These are phyloP conservation scores for Cryphonectria parasitica DNA, from an alignment of 2,329 filamentous ascomycete species.

Conservation along the genomic window DNA sequence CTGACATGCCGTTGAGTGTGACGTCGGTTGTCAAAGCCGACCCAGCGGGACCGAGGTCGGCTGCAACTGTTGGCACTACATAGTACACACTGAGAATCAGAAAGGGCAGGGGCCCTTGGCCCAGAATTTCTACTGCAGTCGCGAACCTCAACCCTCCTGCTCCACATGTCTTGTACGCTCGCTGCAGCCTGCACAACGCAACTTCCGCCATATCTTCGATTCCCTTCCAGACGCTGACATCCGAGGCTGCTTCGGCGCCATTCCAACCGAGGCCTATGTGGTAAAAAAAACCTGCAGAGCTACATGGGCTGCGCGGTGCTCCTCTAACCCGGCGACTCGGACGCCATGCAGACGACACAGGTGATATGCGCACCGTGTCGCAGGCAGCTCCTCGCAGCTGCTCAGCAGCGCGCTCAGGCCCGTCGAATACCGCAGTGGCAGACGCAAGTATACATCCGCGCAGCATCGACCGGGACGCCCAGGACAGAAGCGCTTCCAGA, in stretches of 20 bases:
- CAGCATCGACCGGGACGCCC: slow-evolving; percentile 7
- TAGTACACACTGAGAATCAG: not conserved
- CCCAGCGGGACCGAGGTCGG: not conserved
- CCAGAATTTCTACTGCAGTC: slow-evolving; percentile 1
- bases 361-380: slow-evolving; percentile 21
- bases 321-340: not conserved
- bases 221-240: not conserved
- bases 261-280: not conserved
- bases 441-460: slow-evolving; percentile 6
- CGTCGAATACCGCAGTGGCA: slow-evolving; percentile 21
- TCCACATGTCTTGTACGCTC: not conserved
- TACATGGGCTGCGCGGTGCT: slow-evolving; percentile 2
- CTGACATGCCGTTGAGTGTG: not conserved
- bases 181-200: not conserved
- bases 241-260: not conserved
- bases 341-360: slow-evolving; percentile 15
- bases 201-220: not conserved
- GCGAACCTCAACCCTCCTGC: not conserved
- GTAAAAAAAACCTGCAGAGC: not conserved
- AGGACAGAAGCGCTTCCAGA: not conserved
- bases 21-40: not conserved
- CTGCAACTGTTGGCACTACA: not conserved
- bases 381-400: slow-evolving; percentile 19
- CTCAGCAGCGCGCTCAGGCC: slow-evolving; percentile 30
- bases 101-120: not conserved